Base-by-base conservation (phyloP, 768 basidiomycete species). In the Tylopilus rubrobrunneus region DNA sequence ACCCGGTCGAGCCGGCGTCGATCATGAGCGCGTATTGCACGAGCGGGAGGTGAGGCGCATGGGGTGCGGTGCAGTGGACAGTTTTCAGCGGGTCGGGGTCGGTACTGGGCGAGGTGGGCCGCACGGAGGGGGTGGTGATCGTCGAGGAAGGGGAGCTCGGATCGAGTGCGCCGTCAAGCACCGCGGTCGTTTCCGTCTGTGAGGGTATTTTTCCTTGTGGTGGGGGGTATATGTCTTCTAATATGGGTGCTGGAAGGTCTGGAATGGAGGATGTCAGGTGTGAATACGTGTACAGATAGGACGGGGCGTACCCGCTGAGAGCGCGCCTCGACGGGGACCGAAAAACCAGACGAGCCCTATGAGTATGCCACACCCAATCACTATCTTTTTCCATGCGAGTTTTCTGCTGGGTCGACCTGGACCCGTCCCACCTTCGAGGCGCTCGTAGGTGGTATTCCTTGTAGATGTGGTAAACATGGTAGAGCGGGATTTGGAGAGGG, bases 1-100 rank as follows among this genome's bases (percentile, higher is more conserved):
- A 97, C 19, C 96, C 97, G 0, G 94, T 97, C 17, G 95, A 98
- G 23, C 97, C 97, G 1, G 97, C 96, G 70, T 99, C 97, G 73
- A 98, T 90, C 86, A 98, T 97, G 63, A 98, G 81, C 0, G 92
- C 94, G 70, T 90, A 99, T 68, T 93, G 92, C 12, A 96, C 87
- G 53, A 96, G 76, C 0, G 80, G 78, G 46, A 75, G 64, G 48
- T 70, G 63, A 1, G 78, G 60, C 14, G 70, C 71, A 67, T 83
- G 70, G 0, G 92, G 81, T 0, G 68, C 51, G 0, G 78, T 78
- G 73, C 94, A 98, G 73, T 85, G 73, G 0, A 85, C 81, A 1
- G 92, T 94, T 56, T 79, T 80, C 34, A 79, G 69, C 0, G 82
- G 86, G 71, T 96, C 82, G 0, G 85, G 81, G 64, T 95, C 92